phyloP scores from a whole-genome alignment of 495 filamentous ascomycete species.

The Hamigera avellanea region DNA sequence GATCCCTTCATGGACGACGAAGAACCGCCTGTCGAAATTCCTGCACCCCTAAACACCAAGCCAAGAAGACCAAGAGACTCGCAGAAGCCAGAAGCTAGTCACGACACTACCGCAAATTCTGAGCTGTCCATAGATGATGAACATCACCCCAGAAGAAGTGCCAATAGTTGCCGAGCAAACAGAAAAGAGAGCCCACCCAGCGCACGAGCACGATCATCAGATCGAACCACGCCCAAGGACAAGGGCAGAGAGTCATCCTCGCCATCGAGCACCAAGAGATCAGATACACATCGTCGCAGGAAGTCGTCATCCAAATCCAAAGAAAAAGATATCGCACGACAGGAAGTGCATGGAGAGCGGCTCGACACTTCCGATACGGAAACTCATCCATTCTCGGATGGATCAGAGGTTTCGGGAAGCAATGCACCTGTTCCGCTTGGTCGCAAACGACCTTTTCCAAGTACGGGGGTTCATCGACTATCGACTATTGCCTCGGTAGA shows the following conservation, averaged over 20 bases:
- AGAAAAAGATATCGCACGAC: constrained; percentile 7
- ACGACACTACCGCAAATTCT: constrained; percentile 7
- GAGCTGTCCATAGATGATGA: constrained; percentile 16
- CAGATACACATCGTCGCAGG: constrained; percentile 5
- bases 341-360: constrained; percentile 13
- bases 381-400: constrained; percentile 20
- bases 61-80: constrained; percentile 18
- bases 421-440: constrained; percentile 27
- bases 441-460: constrained; percentile 45
- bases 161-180: constrained; percentile 2
- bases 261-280: constrained; percentile 5
- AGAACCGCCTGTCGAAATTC: constrained; percentile 27
- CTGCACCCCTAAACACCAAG: constrained; percentile 32
- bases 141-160: not conserved
- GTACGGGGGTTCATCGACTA: constrained; percentile 51
- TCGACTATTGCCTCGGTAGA: constrained; percentile 65
- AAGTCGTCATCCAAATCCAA: constrained; percentile 6
- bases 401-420: constrained; percentile 27
- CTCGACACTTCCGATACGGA: constrained; percentile 15
- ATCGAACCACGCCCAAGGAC: constrained; percentile 1
- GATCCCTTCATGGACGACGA: constrained; percentile 58
- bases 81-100: constrained; percentile 11
- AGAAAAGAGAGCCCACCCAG: constrained; percentile 7
- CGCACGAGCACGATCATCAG: not conserved
- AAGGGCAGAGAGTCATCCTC: constrained; percentile 3